Evolutionary conservation across 2,329 filamentous ascomycete species (phyloP).

Genomic region (Allantophomopsis cytisporea): DNA sequence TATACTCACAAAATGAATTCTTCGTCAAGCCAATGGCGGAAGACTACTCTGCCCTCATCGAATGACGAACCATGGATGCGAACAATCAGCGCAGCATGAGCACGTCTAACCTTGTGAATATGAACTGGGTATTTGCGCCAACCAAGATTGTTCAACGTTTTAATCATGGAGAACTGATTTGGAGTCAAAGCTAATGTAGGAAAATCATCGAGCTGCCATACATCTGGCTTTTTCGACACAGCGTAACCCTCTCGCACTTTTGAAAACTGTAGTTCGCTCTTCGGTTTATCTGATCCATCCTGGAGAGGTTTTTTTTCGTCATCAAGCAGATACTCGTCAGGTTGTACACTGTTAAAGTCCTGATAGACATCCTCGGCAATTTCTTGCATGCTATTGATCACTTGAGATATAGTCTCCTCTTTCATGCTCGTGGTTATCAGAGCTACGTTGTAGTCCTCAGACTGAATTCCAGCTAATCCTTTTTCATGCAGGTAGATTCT

Average conservation of each 20-base stretch:
- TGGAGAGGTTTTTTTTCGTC: conserved; percentile 67
- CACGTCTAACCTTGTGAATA: conserved; percentile 67
- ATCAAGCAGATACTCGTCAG: no score
- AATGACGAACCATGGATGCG: conserved; percentile 54
- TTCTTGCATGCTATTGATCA: no score
- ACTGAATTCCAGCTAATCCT: conserved; percentile 52
- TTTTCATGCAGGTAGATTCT: conserved; percentile 67
- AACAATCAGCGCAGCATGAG: conserved; percentile 83
- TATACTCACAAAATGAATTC: no score
- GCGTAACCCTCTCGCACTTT: no score
- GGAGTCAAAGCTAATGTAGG: conserved; percentile 67
- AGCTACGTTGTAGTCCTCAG: conserved; percentile 62
- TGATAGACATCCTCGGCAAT: no score
- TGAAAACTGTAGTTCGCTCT: conserved; percentile 2
- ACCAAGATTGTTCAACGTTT: conserved; percentile 52
- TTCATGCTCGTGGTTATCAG: no score
- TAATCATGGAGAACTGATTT: conserved; percentile 76
- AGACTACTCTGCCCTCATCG: conserved; percentile 63
- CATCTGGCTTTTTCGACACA: no score
- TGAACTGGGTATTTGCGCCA: conserved; percentile 57
- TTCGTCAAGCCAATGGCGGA: conserved; percentile 67
- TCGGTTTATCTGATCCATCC: conserved; percentile 22
- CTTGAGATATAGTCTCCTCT: no score
- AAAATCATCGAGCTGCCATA: no score
- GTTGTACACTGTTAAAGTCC: no score